Base-by-base conservation (phyloP, 768 basidiomycete species). In the Cytidiella melzeri region DNA sequence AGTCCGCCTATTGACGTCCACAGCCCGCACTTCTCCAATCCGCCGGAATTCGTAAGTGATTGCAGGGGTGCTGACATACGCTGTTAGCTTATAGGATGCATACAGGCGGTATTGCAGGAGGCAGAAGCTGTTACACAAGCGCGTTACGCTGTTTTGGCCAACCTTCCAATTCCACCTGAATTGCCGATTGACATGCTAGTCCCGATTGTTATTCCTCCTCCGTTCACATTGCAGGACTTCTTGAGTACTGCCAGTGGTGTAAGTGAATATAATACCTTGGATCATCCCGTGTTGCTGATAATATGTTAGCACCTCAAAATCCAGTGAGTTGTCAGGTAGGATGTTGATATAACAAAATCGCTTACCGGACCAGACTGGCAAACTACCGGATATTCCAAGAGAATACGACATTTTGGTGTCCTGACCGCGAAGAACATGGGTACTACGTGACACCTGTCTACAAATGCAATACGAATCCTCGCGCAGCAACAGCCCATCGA, bases 401-500 rank as follows among this genome's bases (percentile, higher is more conserved):
- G 49, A 61, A 69, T 5, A 88, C 83, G 15, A 87, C 87, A 2
- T 72, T 73, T 28, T 91, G 87, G 87, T 89, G 87, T 58, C 78
- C 84, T 2, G 85, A 87, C 41, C 80, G 82, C 44, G 87, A 91
- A 69, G 87, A 89, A 55, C 86, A 90, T 48, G 87, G 87, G 2
- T 90, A 84, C 58, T 80, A 82, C 61, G 77, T 89, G 46, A 73
- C 79, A 1, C 86, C 87, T 0, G 60, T 76, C 11, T 90, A 81
- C 73, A 87, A 86, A 59, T 91, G 87, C 60, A 83, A 61, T 64
- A 90, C 87, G 21, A 89, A 87, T 58, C 85, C 86, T 15, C 81
- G 84, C 28, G 81, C 86, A 30, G 69, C 74, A 2, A 85, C 85
- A 13, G 87, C 87, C 3, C 87, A 90, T 63, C 76, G 83, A 26